Conservation (phyloP, 306 rosid genomes). For the Malus sieversii region DNA sequence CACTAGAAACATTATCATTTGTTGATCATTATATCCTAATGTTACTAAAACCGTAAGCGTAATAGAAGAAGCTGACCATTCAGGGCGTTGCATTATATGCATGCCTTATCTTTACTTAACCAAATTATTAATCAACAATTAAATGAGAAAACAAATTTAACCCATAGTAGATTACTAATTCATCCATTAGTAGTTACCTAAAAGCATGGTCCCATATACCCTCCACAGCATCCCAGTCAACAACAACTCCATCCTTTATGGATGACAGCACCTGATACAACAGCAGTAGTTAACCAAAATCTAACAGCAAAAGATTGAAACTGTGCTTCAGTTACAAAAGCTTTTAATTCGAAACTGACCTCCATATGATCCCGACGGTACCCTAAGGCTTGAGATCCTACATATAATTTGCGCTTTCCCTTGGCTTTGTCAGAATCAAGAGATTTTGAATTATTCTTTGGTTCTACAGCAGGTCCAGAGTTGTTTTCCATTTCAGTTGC, state of each 20-base stretch:
- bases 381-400: constrained; percentile 89
- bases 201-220: constrained; percentile 98
- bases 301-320: neutral
- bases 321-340: neutral
- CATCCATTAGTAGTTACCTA: constrained; percentile 42
- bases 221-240: constrained; percentile 96
- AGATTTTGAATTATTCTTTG: constrained; percentile 41
- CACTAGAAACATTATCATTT: neutral
- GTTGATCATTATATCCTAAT: neutral
- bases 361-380: constrained; percentile 92
- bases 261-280: constrained; percentile 69
- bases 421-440: constrained; percentile 64
- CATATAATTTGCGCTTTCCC: constrained; percentile 75
- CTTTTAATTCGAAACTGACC: constrained; percentile 34
- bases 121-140: neutral
- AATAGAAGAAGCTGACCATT: neutral
- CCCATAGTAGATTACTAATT: neutral
- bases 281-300: constrained; percentile 3
- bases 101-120: neutral
- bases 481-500: constrained; percentile 64
- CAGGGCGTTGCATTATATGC: neutral
- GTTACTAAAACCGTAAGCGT: neutral
- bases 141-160: neutral
- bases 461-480: constrained; percentile 53
- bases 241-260: constrained; percentile 78